Evolutionary conservation across 129 eudicot genomes (phyloP).

Genomic region (Centaurea solstitialis): DNA sequence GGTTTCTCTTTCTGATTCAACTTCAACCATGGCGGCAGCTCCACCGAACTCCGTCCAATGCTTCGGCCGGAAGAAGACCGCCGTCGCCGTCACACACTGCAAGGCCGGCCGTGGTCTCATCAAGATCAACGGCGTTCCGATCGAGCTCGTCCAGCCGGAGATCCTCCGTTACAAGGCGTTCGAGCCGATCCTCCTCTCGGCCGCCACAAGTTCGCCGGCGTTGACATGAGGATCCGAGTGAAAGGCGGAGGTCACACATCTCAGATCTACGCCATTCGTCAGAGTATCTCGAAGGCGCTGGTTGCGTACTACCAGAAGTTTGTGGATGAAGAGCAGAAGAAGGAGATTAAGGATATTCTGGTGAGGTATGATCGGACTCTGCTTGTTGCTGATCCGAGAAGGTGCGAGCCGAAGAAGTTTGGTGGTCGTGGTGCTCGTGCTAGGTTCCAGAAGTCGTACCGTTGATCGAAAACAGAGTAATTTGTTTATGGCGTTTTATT

Average conservation of each 20-base stretch:
- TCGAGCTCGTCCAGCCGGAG: conserved; percentile 55
- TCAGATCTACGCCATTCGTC: conserved; percentile 57
- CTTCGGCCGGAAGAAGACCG: conserved; percentile 59
- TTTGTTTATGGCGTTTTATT: background rate
- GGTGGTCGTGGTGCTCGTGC: conserved; percentile 65
- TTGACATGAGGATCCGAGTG: conserved; percentile 52
- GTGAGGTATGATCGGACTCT: conserved; percentile 50
- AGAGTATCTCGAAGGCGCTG: conserved; percentile 46
- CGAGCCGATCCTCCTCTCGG: conserved; percentile 55
- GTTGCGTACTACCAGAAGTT: conserved; percentile 57
- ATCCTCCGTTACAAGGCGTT: conserved; percentile 61
- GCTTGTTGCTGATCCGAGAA: conserved; percentile 57
- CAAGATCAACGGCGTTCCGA: conserved; percentile 54
- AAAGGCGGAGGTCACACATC: conserved; percentile 60
- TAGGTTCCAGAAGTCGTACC: conserved; percentile 62
- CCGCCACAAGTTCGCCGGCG: conserved; percentile 49
- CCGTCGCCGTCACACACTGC: conserved; percentile 64
- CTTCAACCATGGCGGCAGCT: conserved; percentile 28
- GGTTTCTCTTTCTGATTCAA: background rate
- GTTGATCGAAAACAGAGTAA: conserved; percentile 29
- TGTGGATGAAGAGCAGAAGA: conserved; percentile 51
- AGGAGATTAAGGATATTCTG: conserved; percentile 56
- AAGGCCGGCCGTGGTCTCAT: conserved; percentile 43
- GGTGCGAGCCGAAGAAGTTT: conserved; percentile 70
- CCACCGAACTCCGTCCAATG: conserved; percentile 53